Base-by-base conservation (phyloP, 257 asterid genomes). In the Solanum appendiculatum region DNA sequence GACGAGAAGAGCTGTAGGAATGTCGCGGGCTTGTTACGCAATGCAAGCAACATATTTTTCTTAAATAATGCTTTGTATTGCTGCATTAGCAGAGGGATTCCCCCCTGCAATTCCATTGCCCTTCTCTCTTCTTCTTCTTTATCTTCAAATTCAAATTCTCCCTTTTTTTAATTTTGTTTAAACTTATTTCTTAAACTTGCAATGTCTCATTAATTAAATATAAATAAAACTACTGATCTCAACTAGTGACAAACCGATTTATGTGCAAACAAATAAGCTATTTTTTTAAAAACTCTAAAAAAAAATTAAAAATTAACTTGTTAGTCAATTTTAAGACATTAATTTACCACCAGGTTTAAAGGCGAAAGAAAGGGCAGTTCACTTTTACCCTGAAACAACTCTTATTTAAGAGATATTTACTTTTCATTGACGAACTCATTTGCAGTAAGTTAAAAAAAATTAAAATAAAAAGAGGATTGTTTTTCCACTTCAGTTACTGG, bases 1-100 rank as follows among this genome's bases (percentile, higher is more conserved):
- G 99, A 96, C 3, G 99, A 94, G 90, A 93, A 95, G 74, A 95
- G 93, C 77, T 92, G 98, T 85, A 95, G 89, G 87, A 96, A 91
- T 5, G 99, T 92, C 36, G 98, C 88, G 16, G 95, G 95, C 89
- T 94, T 95, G 91, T 91, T 91, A 85, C 99, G 92, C 94, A 95
- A 94, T 80, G 98, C 88, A 42, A 96, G 95, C 51, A 94, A 89
- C 23, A 92, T 40, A 87, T 94, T 96, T 88, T 95, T 96, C 70
- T 10, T 15, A 34, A 96, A 86, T 29, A 96, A 81, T 21, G 98
- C 91, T 89, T 87, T 93, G 96, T 74, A 96, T 37, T 96, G 99
- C 87, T 95, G 98, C 15, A 74, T 21, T 34, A 96, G 88, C 83
- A 95, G 93, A 21, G 89, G 89, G 46, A 93, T 80, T 66, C 99